Percentiles rank a stretch among this genome's conserved stretches.
phyloP scores from a whole-genome alignment of 2,329 filamentous ascomycete species.

The Fragosphaeria purpurea region DNA sequence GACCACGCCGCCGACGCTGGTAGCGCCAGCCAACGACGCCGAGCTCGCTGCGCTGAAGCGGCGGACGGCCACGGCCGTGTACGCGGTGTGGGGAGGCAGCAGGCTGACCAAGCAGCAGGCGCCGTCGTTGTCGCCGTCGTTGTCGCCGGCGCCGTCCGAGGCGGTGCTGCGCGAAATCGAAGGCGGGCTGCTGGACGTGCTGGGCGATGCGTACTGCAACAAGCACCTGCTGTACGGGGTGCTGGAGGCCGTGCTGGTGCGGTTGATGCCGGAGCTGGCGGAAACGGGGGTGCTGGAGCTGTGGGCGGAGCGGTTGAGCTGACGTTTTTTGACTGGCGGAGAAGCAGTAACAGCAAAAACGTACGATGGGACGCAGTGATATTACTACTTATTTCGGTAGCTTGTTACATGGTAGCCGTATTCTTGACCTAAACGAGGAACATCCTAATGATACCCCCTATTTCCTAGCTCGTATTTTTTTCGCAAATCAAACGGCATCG shows the following conservation, averaged over 20 bases:
- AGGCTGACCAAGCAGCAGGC: not conserved
- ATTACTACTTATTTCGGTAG: not conserved
- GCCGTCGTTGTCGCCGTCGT: too few species aligned
- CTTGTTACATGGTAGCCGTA: not conserved
- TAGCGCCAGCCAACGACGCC: constrained; percentile 49
- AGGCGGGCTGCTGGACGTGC: constrained; percentile 57
- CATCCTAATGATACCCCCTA: not conserved
- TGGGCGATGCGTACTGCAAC: constrained; percentile 80
- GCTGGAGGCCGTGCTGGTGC: constrained; percentile 71
- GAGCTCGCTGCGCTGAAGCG: constrained; percentile 50
- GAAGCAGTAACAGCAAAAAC: too few species aligned
- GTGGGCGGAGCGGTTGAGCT: constrained; percentile 57
- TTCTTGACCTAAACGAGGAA: not conserved
- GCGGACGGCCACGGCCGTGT: constrained; percentile 13
- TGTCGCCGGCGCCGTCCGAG: not conserved
- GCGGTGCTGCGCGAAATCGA: constrained; percentile 47
- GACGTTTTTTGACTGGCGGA: too few species aligned
- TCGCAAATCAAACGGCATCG: not conserved
- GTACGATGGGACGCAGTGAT: not conserved
- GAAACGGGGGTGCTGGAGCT: constrained; percentile 63
- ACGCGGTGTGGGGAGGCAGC: not conserved
- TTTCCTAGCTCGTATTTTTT: not conserved
- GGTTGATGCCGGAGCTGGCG: constrained; percentile 73
- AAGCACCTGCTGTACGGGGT: constrained; percentile 80
- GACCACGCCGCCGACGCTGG: constrained; percentile 40